Percentiles rank a stretch among this genome's conserved stretches.
phyloP scores from a whole-genome alignment of 192 early-diverging fungal species.

The Podila clonocystis region DNA sequence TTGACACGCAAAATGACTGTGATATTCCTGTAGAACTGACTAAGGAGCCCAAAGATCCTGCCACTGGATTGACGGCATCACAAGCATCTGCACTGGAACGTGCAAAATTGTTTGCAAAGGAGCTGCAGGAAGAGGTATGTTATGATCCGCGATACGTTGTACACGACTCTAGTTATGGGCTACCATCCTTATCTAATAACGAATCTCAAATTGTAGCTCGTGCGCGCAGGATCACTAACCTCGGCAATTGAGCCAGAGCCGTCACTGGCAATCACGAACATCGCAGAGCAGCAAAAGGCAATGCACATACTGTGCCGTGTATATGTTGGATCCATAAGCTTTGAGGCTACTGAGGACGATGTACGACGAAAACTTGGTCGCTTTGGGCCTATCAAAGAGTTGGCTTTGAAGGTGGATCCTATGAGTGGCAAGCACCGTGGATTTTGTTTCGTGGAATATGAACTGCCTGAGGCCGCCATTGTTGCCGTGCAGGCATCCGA shows the following conservation, averaged over 20 bases:
- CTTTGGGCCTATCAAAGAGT: constrained; percentile 79
- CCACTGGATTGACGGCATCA: constrained; percentile 19
- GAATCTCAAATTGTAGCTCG: constrained; percentile 9
- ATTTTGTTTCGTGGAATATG: constrained; percentile 92
- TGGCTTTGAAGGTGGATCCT: constrained; percentile 86
- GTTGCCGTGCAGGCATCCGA: constrained; percentile 85
- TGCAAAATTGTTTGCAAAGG: constrained; percentile 32
- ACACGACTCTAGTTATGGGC: not conserved
- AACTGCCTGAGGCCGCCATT: constrained; percentile 85
- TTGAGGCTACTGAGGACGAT: constrained; percentile 85
- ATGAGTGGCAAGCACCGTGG: constrained; percentile 83
- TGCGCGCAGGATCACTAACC: constrained; percentile 18
- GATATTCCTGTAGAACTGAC: not conserved
- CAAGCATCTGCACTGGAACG: constrained; percentile 23
- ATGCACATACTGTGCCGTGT: constrained; percentile 55
- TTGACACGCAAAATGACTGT: not conserved
- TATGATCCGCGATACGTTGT: not conserved
- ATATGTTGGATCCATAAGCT: constrained; percentile 89
- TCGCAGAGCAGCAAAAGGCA: constrained; percentile 37
- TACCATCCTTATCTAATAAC: not conserved
- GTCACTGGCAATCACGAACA: constrained; percentile 31
- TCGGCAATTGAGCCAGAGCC: constrained; percentile 42
- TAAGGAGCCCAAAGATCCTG: constrained; percentile 21
- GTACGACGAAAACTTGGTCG: constrained; percentile 80
- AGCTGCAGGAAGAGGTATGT: constrained; percentile 43